A percentile compares a stretch with the other conserved stretches of the same genome.
Conservation (phyloP, 139 green algal species). For the Chlorella vulgaris region DNA sequence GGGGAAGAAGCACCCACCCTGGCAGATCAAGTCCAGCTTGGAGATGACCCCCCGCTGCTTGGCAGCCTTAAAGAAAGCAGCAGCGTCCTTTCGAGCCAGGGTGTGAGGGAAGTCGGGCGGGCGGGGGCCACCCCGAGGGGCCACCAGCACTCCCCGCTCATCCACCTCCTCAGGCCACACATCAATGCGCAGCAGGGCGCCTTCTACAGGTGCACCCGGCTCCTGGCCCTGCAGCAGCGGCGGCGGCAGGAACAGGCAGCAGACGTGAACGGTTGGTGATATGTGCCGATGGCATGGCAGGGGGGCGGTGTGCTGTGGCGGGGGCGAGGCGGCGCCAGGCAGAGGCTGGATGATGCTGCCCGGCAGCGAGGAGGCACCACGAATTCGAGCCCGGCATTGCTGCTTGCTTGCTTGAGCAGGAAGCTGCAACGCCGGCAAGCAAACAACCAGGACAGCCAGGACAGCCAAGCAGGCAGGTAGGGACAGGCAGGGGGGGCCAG, state of each 20-base stretch:
- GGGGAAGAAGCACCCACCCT: neutral
- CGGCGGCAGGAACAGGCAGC: neutral
- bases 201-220: conserved; percentile 53
- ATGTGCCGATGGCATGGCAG: no score
- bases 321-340: no score
- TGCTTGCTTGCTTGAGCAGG: no score
- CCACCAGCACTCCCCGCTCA: neutral
- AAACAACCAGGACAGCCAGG: no score
- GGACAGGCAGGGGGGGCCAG: no score
- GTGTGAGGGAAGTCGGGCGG: conserved; percentile 27
- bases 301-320: no score
- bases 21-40: conserved; percentile 51
- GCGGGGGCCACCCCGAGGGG: neutral
- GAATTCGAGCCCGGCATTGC: no score
- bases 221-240: neutral
- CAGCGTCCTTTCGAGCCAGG: conserved; percentile 65
- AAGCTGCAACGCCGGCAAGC: no score
- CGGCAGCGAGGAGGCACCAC: no score
- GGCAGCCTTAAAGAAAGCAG: conserved; percentile 69
- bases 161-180: conserved; percentile 60
- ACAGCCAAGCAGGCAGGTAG: no score
- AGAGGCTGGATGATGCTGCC: no score
- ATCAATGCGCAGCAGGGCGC: conserved; percentile 70
- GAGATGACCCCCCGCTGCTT: conserved; percentile 50
- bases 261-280: no score